Percentiles rank a stretch among this genome's conserved stretches.
phyloP scores from a whole-genome alignment of 2,329 filamentous ascomycete genomes.

The Fusarium hainanense region DNA sequence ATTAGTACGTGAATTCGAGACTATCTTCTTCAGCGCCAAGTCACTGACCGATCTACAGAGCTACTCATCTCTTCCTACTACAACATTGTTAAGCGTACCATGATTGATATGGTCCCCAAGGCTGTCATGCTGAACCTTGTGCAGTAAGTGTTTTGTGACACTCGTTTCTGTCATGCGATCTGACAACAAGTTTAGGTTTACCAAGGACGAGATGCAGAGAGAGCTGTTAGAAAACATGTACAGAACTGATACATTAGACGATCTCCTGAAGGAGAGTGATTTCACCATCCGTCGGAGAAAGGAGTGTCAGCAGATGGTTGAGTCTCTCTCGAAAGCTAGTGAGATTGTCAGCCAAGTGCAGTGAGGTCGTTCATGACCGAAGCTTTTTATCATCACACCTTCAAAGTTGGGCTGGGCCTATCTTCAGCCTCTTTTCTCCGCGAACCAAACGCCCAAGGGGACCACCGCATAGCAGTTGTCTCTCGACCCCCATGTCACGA shows the following conservation, averaged over 20 bases:
- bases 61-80: constrained; percentile 96
- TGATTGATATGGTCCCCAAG: constrained; percentile 99
- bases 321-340: constrained; percentile 86
- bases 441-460: constrained; percentile 13
- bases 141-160: constrained; percentile 71
- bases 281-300: constrained; percentile 95
- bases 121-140: constrained; percentile 98
- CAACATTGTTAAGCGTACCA: constrained; percentile 96
- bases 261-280: constrained; percentile 96
- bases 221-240: constrained; percentile 99
- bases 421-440: constrained; percentile 22
- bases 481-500: constrained; percentile 19
- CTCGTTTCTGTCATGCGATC: not conserved
- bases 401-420: constrained; percentile 21
- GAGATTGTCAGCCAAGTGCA: constrained; percentile 92
- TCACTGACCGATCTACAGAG: constrained; percentile 64
- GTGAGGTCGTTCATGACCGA: constrained; percentile 52
- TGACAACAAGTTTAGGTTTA: constrained; percentile 69
- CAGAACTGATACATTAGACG: constrained; percentile 87
- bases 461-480: constrained; percentile 20
- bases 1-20: constrained; percentile 76
- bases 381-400: constrained; percentile 27
- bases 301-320: constrained; percentile 99
- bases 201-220: constrained; percentile 98
- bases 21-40: not conserved